Evolutionary conservation across 495 filamentous ascomycete species (phyloP), one percentile per base, ranked within the genome.

Genomic region (Mytilinidion resinicola): DNA sequence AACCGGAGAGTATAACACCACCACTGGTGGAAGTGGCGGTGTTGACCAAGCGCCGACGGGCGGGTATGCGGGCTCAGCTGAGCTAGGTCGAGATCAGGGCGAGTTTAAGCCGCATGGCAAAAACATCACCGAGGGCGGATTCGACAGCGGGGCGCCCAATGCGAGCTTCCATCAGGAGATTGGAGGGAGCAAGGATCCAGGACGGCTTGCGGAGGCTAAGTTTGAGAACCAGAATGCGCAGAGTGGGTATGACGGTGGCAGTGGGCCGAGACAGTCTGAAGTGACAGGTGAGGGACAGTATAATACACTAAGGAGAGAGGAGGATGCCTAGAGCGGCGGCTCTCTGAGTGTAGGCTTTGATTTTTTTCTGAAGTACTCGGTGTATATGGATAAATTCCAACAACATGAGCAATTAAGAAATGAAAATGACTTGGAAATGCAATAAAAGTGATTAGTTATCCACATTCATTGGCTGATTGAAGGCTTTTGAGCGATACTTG

Each of bases 171-270:
- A 66, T 48, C 66, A 73, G 19, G 81, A 85, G 3, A 81, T 87
- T 65, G 85, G 84, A 4, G 70, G 70, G 7, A 65, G 80, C 56
- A 74, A 85, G 57, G 85, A 87, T 71, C 84, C 85, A 19, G 81
- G 81, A n/a, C 70, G 83, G 21, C 56, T 69, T 15, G 82, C 82
- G 12, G 75, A 78, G 71, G 55, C 70, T 21, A 73, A 77, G 52
- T 77, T 82, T 59, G 66, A 79, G 72, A 70, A 65, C 39, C 57
- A 47, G 15, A 66, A 68, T 53, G 72, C 71, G 39, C 64, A 77
- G 62, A 74, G 73, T 61, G 69, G 14, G 0, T 49, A 50, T 55
- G 57, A 60, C 34, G 43, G 38, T 3, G 17, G 34, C 4, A 41
- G 17, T 43, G 39, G 36, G 11, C 14, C 39, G 37, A 55, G 35